A percentile compares a stretch with the other conserved stretches of the same genome.
phyloP scores from a whole-genome alignment of 163 green algal species.

The Volvox carteri region DNA sequence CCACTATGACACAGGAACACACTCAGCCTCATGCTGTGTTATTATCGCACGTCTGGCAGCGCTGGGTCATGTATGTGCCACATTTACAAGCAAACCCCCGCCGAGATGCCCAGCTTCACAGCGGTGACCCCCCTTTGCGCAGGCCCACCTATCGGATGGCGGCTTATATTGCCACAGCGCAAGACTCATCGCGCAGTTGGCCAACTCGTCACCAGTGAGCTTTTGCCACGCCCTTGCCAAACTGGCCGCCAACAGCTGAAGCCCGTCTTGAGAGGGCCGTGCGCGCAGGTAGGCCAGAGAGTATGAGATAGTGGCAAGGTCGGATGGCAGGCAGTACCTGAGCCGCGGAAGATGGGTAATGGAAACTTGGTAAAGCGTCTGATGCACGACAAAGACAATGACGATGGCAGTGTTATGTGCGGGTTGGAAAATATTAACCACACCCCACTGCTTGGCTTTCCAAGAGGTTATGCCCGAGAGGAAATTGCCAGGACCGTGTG shows the following conservation, averaged over 20 bases:
- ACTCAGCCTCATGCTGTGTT: no score
- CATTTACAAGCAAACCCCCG: neutral
- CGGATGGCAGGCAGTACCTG: slow-evolving; percentile 56
- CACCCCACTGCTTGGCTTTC: no score
- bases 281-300: slow-evolving; percentile 56
- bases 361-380: no score
- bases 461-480: no score
- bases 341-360: no score
- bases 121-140: neutral
- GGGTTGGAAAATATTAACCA: no score
- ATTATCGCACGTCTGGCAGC: no score
- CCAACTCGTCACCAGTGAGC: slow-evolving; percentile 46
- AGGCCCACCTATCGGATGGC: slow-evolving; percentile 23
- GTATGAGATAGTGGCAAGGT: slow-evolving; percentile 58
- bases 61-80: neutral
- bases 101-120: neutral
- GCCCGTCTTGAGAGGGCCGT: slow-evolving; percentile 13
- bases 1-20: no score
- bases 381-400: no score
- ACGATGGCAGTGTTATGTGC: no score
- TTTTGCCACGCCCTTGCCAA: slow-evolving; percentile 3
- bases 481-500: no score
- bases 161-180: slow-evolving; percentile 54
- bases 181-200: slow-evolving; percentile 56
- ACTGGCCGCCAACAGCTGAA: slow-evolving; percentile 1